Evolutionary conservation across 345 rosid species (phyloP).

Genomic region (Salix brachista): DNA sequence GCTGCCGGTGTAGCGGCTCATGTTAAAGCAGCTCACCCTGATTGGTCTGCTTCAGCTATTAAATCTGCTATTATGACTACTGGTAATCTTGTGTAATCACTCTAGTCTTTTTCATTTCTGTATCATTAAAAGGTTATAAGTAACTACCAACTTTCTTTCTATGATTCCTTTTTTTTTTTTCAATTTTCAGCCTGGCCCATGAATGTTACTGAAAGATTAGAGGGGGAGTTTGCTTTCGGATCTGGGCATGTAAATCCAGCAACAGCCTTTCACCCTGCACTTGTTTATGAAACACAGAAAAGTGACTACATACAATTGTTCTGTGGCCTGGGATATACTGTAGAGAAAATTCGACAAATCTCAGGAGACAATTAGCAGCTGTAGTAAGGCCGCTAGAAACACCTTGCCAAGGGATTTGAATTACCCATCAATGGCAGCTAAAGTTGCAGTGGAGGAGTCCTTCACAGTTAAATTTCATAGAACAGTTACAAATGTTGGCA

Average conservation of each 20-base stretch:
- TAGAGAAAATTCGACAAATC: not conserved
- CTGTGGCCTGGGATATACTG: constrained; percentile 23
- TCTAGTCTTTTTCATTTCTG: no score
- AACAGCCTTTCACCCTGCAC: constrained; percentile 11
- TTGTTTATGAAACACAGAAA: constrained; percentile 30
- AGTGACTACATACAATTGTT: constrained; percentile 33
- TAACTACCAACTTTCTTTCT: not conserved
- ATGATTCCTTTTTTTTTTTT: not conserved
- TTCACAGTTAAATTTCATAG: constrained; percentile 11
- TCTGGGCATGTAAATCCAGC: constrained; percentile 29
- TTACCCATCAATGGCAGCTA: constrained; percentile 35
- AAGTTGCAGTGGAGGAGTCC: not conserved
- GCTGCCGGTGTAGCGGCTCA: constrained; percentile 44
- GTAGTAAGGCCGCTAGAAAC: not conserved
- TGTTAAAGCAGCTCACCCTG: constrained; percentile 40
- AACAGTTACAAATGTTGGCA: constrained; percentile 25
- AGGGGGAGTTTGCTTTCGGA: constrained; percentile 3
- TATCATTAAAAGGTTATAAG: no score
- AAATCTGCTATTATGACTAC: constrained; percentile 64
- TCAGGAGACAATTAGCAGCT: constrained; percentile 24
- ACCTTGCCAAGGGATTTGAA: constrained; percentile 23
- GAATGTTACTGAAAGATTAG: constrained; percentile 25
- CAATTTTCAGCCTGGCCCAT: constrained; percentile 30
- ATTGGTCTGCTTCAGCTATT: constrained; percentile 62
- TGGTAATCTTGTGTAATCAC: constrained; percentile 27